Evolutionary conservation across 2,329 filamentous ascomycete genomes (phyloP).

Genomic region (Elsinoe necatrix): DNA sequence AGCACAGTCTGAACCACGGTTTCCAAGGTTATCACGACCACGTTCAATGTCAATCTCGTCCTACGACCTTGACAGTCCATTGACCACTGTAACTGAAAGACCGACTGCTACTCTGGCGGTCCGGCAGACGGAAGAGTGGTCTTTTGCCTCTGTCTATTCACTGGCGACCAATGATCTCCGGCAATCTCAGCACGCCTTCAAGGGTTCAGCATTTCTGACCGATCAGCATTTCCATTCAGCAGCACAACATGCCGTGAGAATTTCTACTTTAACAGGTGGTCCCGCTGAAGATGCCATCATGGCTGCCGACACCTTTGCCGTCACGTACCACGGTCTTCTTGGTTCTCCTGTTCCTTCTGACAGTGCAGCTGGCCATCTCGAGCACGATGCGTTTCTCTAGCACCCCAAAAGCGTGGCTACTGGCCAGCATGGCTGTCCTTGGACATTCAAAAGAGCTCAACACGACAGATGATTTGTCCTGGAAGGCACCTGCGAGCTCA

Average conservation of each 20-base stretch:
- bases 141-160: neutral
- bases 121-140: neutral
- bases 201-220: neutral
- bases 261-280: neutral
- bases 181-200: neutral
- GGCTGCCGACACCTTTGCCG: neutral
- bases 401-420: conserved; percentile 20
- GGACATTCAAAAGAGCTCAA: conserved; percentile 9
- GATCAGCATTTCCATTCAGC: neutral
- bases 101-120: neutral
- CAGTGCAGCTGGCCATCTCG: conserved; percentile 23
- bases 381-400: conserved; percentile 26
- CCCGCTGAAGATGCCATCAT: neutral
- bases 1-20: neutral
- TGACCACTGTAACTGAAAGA: neutral
- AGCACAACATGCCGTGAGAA: neutral
- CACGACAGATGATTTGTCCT: conserved; percentile 37
- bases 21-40: neutral
- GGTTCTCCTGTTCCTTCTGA: conserved; percentile 22
- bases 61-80: neutral
- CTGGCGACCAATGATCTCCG: neutral
- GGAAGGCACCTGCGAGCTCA: conserved; percentile 50
- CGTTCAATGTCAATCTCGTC: neutral
- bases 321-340: conserved; percentile 18
- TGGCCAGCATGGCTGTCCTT: conserved; percentile 12